Percentiles rank a stretch among this genome's conserved stretches.
Conservation (phyloP, 208 protist genomes). For the Trypanosoma melophagium region DNA sequence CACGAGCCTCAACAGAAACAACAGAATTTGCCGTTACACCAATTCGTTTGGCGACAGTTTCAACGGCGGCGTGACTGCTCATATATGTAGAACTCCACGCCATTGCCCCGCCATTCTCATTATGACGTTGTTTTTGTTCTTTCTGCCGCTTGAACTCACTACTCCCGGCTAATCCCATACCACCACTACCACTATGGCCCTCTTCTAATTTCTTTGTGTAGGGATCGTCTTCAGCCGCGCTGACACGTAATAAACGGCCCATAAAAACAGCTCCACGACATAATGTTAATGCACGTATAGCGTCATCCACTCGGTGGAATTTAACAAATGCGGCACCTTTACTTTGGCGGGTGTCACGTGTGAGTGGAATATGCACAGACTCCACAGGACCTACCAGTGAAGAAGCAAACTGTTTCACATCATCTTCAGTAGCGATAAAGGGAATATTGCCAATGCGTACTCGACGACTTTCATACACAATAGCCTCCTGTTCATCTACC, state of each 20-base stretch:
- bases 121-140: slow-evolving; percentile 36
- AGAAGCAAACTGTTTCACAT: slow-evolving; percentile 87
- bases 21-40: slow-evolving; percentile 58
- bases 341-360: slow-evolving; percentile 89
- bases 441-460: slow-evolving; percentile 96
- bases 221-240: slow-evolving; percentile 74
- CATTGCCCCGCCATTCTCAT: slow-evolving; percentile 26
- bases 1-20: slow-evolving; percentile 57
- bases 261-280: slow-evolving; percentile 90
- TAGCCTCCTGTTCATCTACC: slow-evolving; percentile 34
- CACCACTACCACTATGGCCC: not conserved
- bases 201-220: slow-evolving; percentile 52
- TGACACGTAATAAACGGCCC: slow-evolving; percentile 76
- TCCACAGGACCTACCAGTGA: slow-evolving; percentile 91
- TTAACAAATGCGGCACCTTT: slow-evolving; percentile 94
- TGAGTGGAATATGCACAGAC: slow-evolving; percentile 93
- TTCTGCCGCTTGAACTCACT: slow-evolving; percentile 72
- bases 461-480: slow-evolving; percentile 79
- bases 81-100: slow-evolving; percentile 85
- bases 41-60: slow-evolving; percentile 66
- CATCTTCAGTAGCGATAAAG: slow-evolving; percentile 93
- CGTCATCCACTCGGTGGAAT: slow-evolving; percentile 85
- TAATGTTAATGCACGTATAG: slow-evolving; percentile 65
- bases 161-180: slow-evolving; percentile 35
- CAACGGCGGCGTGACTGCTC: slow-evolving; percentile 78